Base-by-base conservation (phyloP, 2,329 filamentous ascomycete species). In the Pestalotiopsis sp. region DNA sequence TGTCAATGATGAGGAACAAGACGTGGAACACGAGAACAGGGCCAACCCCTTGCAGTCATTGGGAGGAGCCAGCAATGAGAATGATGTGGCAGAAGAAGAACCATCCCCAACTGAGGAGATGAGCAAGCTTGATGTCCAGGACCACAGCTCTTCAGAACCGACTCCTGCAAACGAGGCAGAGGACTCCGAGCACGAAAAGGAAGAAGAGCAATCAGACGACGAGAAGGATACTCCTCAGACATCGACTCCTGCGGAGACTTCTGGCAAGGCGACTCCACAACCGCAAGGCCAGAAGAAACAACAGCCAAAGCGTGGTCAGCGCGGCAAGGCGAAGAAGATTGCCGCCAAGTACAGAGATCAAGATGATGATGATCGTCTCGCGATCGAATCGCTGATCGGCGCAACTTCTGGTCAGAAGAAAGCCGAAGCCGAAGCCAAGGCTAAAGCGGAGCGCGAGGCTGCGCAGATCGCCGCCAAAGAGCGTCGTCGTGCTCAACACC, bases 291-390 rank as follows among this genome's bases (percentile, higher is more conserved):
- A 69, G 77, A 86, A 84, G 79, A 88, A 85, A 76, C 74, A 77
- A 45, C 85, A 79, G 68, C 75, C 80, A 39, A 92, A 90, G 77
- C 90, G 95, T 68, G 94, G 94, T 38, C 94, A 97, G 79, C 90
- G 89, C 68, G 87, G 87, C 69, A 97, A 97, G 78, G 90, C 91
- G 58, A 97, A 97, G 84, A 97, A 96, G 79, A 90, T 93, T 2
- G 93, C 93, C 3, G 84, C 89, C 69, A 98, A 97, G 79, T 99
- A 99, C 82, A 95, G 92, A 60, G 85, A 97, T 74, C 96, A 98
- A 84, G 95, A 98, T 74, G 94, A 97, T 67, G 95, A 97, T 80
- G 96, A 99, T 76, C 93, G 94, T 13, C 88, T 88, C 6, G 88
- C 95, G 0, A 94, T 94, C 39, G 92, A 98, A 80, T 87, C 90